Conservation (phyloP, 1,139 yeast species). For the Yamadazyma friedrichii region DNA sequence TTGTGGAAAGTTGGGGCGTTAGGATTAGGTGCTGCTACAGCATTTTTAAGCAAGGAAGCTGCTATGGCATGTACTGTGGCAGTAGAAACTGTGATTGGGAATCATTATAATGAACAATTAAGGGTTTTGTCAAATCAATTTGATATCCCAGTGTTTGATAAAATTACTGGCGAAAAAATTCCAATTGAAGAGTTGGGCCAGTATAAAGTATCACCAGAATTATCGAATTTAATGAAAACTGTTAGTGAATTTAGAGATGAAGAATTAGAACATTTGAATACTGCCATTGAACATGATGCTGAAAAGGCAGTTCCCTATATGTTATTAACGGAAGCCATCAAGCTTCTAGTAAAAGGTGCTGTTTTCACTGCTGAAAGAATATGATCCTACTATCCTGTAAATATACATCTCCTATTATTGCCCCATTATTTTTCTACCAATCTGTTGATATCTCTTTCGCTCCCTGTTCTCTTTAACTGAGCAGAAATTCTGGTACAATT, state of each 20-base stretch:
- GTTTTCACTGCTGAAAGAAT: conserved; percentile 88
- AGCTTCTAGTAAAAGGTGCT: conserved; percentile 80
- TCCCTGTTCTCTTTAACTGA: no score
- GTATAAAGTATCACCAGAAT: conserved; percentile 46
- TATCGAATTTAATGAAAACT: conserved; percentile 55
- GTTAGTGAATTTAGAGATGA: conserved; percentile 87
- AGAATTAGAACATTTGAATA: conserved; percentile 91
- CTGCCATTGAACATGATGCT: conserved; percentile 90
- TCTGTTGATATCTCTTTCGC: background rate
- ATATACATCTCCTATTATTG: background rate
- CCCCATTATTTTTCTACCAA: background rate
- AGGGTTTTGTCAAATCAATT: conserved; percentile 69
- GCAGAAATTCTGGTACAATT: no score
- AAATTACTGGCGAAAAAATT: conserved; percentile 38
- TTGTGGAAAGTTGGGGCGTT: conserved; percentile 91
- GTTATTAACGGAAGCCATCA: conserved; percentile 83
- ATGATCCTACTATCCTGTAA: conserved; percentile 19
- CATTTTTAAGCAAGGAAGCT: conserved; percentile 85
- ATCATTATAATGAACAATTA: conserved; percentile 89
- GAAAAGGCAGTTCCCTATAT: conserved; percentile 91
- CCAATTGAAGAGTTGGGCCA: conserved; percentile 5
- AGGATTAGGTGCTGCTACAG: conserved; percentile 84
- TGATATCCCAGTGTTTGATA: conserved; percentile 44
- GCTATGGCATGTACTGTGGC: conserved; percentile 99
- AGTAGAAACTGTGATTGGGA: conserved; percentile 96